Evolutionary conservation across 768 basidiomycete species (phyloP).

Genomic region (Cystofilobasidium ferigula): DNA sequence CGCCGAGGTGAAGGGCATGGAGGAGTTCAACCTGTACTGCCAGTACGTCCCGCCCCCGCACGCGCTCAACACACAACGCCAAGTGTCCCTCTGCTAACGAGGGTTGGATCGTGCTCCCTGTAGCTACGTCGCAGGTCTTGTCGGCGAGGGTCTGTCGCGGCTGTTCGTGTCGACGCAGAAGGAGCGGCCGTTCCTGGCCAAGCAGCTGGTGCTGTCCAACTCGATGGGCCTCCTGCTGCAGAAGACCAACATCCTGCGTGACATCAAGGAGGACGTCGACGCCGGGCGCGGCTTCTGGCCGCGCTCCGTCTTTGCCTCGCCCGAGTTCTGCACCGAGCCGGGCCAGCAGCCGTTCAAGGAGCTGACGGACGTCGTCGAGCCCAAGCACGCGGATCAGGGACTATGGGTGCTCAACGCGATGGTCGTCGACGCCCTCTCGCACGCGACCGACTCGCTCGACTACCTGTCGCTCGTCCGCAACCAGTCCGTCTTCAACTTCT

Average conservation of each 20-base stretch:
- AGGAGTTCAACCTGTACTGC: conserved; percentile 93
- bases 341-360: conserved; percentile 39
- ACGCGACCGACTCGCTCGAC: conserved; percentile 74
- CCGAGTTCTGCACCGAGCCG: neutral
- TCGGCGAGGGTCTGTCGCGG: conserved; percentile 86
- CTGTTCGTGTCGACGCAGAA: conserved; percentile 77
- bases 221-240: conserved; percentile 92
- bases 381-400: conserved; percentile 51
- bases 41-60: conserved; percentile 41
- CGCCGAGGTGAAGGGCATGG: conserved; percentile 57
- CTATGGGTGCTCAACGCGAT: conserved; percentile 75
- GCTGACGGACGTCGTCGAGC: conserved; percentile 55
- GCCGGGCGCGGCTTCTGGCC: conserved; percentile 88
- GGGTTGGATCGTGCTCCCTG: neutral
- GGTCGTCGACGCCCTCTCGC: conserved; percentile 75
- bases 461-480: conserved; percentile 76
- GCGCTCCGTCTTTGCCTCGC: conserved; percentile 39
- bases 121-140: conserved; percentile 83
- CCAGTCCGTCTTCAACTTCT: conserved; percentile 91
- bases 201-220: conserved; percentile 78
- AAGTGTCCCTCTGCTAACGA: too few species aligned
- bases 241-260: conserved; percentile 96
- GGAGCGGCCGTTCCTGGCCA: conserved; percentile 59
- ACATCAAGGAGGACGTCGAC: conserved; percentile 82
- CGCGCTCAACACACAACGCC: too few species aligned